Base-by-base conservation (phyloP, 352 stramenopile species). In the Globisporangium heterothallicum region DNA sequence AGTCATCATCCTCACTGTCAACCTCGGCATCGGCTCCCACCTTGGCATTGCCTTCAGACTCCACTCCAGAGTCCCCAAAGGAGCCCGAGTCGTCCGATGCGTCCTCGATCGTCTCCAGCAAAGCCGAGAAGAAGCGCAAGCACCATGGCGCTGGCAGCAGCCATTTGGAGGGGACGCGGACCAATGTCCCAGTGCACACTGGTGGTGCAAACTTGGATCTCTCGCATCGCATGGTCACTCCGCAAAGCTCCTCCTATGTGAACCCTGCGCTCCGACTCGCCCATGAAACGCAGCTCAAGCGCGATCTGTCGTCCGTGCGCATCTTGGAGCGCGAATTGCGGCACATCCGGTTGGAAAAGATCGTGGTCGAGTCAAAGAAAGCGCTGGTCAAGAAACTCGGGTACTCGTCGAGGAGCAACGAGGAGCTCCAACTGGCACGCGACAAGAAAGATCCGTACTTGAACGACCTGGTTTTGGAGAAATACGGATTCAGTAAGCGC, bases 401-500 rank as follows among this genome's bases (percentile, higher is more conserved):
- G 3, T 71, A 63, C 21, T 34, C 45, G 41, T 66, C 58, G 18
- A 60, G 70, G 13, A 60, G 36, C 5, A 45, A 49, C 16, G 49
- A 53, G n/a, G 51, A 70, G 22, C 12, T 40, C 9, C 42, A 61
- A 7, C n/a, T 68, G n/a, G 58, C 57, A n/a, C 61, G 42, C 30
- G 56, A 42, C 19, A 41, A 61, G 36, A 34, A 59, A 3, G 73
- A 88, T 27, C 61, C 66, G 25, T 86, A 86, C 62, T 53, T 59
- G 3, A 70, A 69, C 26, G 74, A 72, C 29, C 67, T 86, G 6
- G 53, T 78, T 29, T 61, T 79, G 16, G 74, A 85, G 54, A 73
- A 67, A 27, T 84, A 83, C 38, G 79, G 79, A 22, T 84, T 72
- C 30, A 69, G 68, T 40, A 78, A 82, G 46, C 77, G 77, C 18